Evolutionary conservation across 805 yeast species (phyloP).

Genomic region (Candida lessepsii): DNA sequence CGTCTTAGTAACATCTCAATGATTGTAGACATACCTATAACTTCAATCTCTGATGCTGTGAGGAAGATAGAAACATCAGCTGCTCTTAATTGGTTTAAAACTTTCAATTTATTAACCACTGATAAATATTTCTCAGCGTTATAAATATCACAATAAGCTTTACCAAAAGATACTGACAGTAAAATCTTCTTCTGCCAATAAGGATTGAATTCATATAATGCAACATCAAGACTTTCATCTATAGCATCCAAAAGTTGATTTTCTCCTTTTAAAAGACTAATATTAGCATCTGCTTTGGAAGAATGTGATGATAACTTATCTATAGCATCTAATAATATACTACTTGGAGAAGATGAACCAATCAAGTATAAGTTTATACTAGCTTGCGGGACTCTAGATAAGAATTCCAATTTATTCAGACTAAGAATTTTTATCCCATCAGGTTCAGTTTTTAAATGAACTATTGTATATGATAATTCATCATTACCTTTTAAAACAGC

Average conservation of each 20-base stretch:
- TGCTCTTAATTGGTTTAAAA: constrained; percentile 67
- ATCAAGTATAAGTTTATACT: constrained; percentile 68
- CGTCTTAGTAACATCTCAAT: constrained; percentile 58
- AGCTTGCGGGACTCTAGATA: constrained; percentile 58
- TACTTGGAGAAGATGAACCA: constrained; percentile 82
- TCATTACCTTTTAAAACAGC: constrained; percentile 16
- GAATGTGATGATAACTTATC: constrained; percentile 60
- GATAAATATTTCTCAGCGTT: constrained; percentile 58
- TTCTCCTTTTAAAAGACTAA: constrained; percentile 50
- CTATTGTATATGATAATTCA: constrained; percentile 30
- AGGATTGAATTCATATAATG: constrained; percentile 74
- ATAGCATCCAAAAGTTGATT: constrained; percentile 58
- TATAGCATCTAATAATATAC: constrained; percentile 77
- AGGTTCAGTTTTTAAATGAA: constrained; percentile 48
- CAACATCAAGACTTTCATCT: constrained; percentile 67
- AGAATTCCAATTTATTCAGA: constrained; percentile 52
- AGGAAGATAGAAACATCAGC: constrained; percentile 66
- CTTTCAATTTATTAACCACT: constrained; percentile 59
- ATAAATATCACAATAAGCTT: constrained; percentile 53
- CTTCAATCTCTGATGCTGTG: constrained; percentile 53
- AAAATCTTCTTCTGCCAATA: constrained; percentile 77
- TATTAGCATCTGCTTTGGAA: constrained; percentile 78
- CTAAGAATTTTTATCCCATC: constrained; percentile 78
- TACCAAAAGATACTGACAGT: constrained; percentile 85
- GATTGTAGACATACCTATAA: constrained; percentile 53